Evolutionary conservation across 2,329 filamentous ascomycete species (phyloP).

Genomic region (Aspergillus costaricaensis): DNA sequence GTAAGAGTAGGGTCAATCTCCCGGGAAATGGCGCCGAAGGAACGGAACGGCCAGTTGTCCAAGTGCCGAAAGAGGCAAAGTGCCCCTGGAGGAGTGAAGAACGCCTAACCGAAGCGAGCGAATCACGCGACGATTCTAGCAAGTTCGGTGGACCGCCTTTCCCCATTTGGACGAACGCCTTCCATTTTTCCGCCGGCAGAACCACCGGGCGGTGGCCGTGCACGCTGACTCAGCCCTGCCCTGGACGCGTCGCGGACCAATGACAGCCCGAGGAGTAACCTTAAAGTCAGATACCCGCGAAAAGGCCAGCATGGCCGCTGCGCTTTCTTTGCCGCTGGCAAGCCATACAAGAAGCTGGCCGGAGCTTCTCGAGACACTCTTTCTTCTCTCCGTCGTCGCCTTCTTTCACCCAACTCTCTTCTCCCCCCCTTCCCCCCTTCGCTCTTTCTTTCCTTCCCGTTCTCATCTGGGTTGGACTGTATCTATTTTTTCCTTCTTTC

Average conservation of each 20-base stretch:
- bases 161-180: conserved; percentile 7
- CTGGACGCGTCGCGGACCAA: conserved; percentile 34
- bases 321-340: conserved; percentile 29
- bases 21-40: background rate
- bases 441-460: conserved; percentile 12
- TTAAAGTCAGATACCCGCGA: conserved; percentile 32
- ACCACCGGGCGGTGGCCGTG: conserved; percentile 25
- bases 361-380: conserved; percentile 19
- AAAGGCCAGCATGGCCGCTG: conserved; percentile 50
- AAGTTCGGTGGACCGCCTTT: conserved; percentile 32
- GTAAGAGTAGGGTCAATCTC: no score
- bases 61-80: background rate
- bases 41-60: conserved; percentile 4
- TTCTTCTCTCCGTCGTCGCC: conserved; percentile 22
- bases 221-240: conserved; percentile 32
- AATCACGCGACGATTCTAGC: conserved; percentile 27
- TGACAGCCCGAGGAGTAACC: conserved; percentile 41
- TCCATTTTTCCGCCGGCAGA: conserved; percentile 16
- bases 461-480: conserved; percentile 4
- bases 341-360: conserved; percentile 35
- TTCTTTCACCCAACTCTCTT: conserved; percentile 11
- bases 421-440: conserved; percentile 9
- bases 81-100: background rate
- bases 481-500: conserved; percentile 7
- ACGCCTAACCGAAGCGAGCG: conserved; percentile 12